phyloP scores from a whole-genome alignment of 2,329 filamentous ascomycete species.

The Canariomyces notabilis region DNA sequence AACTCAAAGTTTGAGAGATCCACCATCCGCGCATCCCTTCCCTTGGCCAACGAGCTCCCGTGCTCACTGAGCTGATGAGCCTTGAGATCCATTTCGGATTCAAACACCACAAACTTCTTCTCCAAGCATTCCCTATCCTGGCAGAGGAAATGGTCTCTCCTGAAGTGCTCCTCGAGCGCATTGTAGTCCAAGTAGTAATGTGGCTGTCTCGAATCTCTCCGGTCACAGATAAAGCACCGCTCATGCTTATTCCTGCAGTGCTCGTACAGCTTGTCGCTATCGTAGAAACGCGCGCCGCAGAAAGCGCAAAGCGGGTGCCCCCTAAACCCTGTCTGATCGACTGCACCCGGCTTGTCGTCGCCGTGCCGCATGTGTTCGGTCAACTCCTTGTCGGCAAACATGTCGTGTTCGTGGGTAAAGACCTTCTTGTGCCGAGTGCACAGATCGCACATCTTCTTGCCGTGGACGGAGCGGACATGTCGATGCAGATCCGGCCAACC shows the following conservation, averaged over 20 bases:
- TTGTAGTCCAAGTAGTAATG: conserved; percentile 92
- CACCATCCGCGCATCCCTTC: conserved; percentile 77
- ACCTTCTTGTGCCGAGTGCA: conserved; percentile 94
- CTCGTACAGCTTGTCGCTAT: conserved; percentile 87
- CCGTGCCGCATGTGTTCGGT: conserved; percentile 84
- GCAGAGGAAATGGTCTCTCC: conserved; percentile 81
- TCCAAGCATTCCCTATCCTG: conserved; percentile 82
- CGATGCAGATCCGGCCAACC: conserved; percentile 55
- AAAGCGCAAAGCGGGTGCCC: conserved; percentile 94
- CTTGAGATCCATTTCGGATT: conserved; percentile 89
- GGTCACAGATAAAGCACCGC: conserved; percentile 89
- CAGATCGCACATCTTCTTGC: conserved; percentile 86
- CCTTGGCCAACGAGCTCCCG: conserved; percentile 73
- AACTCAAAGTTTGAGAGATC: conserved; percentile 85
- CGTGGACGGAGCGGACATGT: conserved; percentile 77
- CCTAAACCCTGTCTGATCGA: conserved; percentile 92
- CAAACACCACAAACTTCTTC: conserved; percentile 97
- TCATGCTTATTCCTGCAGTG: conserved; percentile 95
- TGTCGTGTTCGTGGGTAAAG: conserved; percentile 94
- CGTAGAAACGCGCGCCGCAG: conserved; percentile 88
- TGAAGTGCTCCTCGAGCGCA: conserved; percentile 79
- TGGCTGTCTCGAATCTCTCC: conserved; percentile 62
- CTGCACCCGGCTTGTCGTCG: conserved; percentile 82
- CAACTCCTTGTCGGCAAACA: conserved; percentile 77
- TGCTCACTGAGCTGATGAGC: conserved; percentile 86